A percentile compares a stretch with the other conserved stretches of the same genome.
These are phyloP conservation scores for Lipomyces starkeyi DNA, from an alignment of 805 yeast genomes.

Conservation along the genomic window DNA sequence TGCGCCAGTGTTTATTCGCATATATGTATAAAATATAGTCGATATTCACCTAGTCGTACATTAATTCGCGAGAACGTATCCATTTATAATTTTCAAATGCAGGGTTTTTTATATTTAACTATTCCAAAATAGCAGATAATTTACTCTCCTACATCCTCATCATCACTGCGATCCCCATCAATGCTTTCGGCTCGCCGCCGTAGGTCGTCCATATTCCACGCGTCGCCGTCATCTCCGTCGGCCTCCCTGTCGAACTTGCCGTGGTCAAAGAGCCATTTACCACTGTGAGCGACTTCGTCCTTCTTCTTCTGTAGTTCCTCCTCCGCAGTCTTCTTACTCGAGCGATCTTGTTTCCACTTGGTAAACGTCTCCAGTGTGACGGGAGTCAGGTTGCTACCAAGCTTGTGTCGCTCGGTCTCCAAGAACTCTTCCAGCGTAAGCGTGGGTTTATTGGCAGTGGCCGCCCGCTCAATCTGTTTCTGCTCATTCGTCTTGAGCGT, in stretches of 20 bases:
- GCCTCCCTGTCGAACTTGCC: slow-evolving; percentile 47
- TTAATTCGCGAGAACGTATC: background rate
- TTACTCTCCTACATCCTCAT: slow-evolving; percentile 19
- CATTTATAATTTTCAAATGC: background rate
- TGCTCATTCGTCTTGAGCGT: slow-evolving; percentile 97
- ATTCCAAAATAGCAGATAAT: no score
- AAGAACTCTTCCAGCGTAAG: slow-evolving; percentile 94
- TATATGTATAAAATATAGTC: background rate
- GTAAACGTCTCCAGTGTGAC: slow-evolving; percentile 80
- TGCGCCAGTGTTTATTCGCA: background rate
- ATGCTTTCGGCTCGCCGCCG: slow-evolving; percentile 45
- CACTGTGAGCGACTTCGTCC: slow-evolving; percentile 37
- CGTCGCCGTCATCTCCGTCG: slow-evolving; percentile 44
- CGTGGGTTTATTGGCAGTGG: slow-evolving; percentile 81
- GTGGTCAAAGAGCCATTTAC: slow-evolving; percentile 46
- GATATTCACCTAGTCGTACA: background rate
- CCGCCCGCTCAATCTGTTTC: slow-evolving; percentile 83
- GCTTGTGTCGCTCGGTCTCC: slow-evolving; percentile 86
- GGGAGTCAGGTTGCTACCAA: slow-evolving; percentile 79
- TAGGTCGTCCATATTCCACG: slow-evolving; percentile 48
- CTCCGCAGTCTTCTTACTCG: slow-evolving; percentile 56
- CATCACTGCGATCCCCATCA: slow-evolving; percentile 27
- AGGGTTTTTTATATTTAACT: slow-evolving; percentile 6
- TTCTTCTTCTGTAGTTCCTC: slow-evolving; percentile 55
- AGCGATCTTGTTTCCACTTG: slow-evolving; percentile 80